Evolutionary conservation across 2,329 filamentous ascomycete genomes (phyloP), one percentile per base, ranked within the genome.

Genomic region (Beauveria varroae): DNA sequence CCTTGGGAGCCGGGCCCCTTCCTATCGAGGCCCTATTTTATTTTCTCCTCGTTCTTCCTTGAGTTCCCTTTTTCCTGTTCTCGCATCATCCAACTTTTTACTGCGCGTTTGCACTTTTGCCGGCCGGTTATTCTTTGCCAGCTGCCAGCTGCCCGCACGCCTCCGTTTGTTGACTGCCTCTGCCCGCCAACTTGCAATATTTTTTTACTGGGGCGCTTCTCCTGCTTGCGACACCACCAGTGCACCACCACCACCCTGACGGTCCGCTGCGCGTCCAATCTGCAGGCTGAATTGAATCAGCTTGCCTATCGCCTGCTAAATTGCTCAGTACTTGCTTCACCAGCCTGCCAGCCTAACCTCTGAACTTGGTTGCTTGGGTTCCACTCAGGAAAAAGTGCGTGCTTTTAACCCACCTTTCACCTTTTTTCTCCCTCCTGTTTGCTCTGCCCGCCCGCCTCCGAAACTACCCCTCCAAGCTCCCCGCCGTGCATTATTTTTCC

Each of bases 301-400:
- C 34, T 43, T 10, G 47, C 34, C 34, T 34, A 14, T 37, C 12
- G 16, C 40, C 18, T 43, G 16, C 16, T 41, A 8, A 16, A 3
- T n/a, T 18, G 6, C 40, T 43, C 14, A n/a, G 40, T 43, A 43
- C 40, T 43, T 43, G 40, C 40, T 8, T 43, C 16, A 18, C 40
- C 40, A 43, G 46, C 46, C 47, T 50, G 9, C 14, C 22, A 49
- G n/a, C 22, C 37, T 24, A 43, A 43, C 16, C 40, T 28, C 9
- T 34, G 30, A 12, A 37, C 34, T 37, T 37, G 34, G 14, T 37
- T 43, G 18, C 37, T 20, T 12, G 22, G 46, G 24, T 24, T 59
- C 56, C 56, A 59, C 56, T 22, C 6, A 43, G 43, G 37, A 43
- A 52, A 57, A 49, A 57, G 57, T 60, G 57, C 57, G 57, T 60